Conservation (phyloP, 2,329 filamentous ascomycete genomes). For the Thielaviopsis musarum region DNA sequence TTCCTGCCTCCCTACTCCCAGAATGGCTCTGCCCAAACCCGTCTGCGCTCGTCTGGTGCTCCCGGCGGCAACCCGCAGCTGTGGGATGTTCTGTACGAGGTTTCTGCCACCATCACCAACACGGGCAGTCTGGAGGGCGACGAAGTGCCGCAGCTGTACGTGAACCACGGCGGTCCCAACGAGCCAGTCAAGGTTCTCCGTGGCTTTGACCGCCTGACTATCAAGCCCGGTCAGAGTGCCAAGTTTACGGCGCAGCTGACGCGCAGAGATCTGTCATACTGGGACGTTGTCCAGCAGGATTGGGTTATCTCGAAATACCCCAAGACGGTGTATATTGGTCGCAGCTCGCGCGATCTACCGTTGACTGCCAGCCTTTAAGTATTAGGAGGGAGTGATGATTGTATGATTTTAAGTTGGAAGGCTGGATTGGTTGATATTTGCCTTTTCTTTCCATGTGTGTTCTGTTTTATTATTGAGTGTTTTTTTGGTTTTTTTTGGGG, state of each 20-base stretch:
- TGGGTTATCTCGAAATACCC: conserved; percentile 47
- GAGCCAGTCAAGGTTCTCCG: conserved; percentile 54
- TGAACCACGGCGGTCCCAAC: conserved; percentile 61
- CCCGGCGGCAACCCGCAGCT: conserved; percentile 48
- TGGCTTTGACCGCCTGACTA: conserved; percentile 60
- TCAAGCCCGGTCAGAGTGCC: conserved; percentile 50
- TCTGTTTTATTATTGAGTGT: not conserved
- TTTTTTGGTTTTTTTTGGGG: not conserved
- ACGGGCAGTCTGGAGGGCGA: conserved; percentile 48
- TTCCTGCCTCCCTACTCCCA: conserved; percentile 44
- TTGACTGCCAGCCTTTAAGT: conserved; percentile 21
- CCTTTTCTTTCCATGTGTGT: not conserved
- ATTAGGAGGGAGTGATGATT: not conserved
- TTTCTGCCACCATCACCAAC: conserved; percentile 54
- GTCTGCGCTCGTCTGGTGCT: conserved; percentile 31
- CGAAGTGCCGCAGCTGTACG: conserved; percentile 61
- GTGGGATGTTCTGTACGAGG: conserved; percentile 52
- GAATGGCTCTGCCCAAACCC: conserved; percentile 39
- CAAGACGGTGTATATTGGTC: conserved; percentile 39
- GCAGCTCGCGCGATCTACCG: conserved; percentile 37
- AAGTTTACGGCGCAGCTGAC: conserved; percentile 55
- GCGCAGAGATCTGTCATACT: conserved; percentile 71
- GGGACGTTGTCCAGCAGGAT: conserved; percentile 65
- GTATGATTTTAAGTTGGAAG: not conserved
- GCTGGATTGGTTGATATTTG: not conserved